These are phyloP conservation scores for Aureoboletus auriporus DNA, from an alignment of 768 basidiomycete species.

Conservation along the genomic window DNA sequence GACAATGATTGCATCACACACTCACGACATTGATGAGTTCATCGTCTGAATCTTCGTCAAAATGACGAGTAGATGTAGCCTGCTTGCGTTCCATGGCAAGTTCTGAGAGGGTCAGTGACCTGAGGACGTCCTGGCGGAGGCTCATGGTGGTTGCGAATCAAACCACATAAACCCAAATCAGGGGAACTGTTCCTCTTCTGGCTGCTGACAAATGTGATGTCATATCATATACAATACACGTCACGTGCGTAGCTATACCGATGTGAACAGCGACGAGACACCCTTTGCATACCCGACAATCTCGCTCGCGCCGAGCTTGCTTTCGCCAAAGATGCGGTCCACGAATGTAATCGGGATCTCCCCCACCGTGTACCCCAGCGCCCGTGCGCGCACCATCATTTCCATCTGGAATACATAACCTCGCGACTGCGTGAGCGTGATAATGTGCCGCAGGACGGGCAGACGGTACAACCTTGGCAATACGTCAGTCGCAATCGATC, in stretches of 20 bases:
- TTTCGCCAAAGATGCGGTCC: constrained; percentile 90
- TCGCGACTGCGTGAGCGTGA: constrained; percentile 77
- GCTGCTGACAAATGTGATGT: constrained; percentile 22
- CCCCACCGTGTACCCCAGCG: constrained; percentile 80
- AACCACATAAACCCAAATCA: not conserved
- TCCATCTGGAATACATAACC: constrained; percentile 99
- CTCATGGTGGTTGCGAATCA: constrained; percentile 44
- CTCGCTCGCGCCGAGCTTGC: constrained; percentile 86
- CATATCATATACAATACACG: constrained; percentile 6
- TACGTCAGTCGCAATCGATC: not conserved
- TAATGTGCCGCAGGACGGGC: constrained; percentile 75
- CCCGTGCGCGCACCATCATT: constrained; percentile 89
- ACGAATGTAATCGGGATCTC: constrained; percentile 95
- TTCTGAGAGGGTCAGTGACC: constrained; percentile 43
- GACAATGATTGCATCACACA: constrained; percentile 11
- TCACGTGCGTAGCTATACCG: constrained; percentile 44
- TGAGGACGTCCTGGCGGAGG: constrained; percentile 67
- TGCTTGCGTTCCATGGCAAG: constrained; percentile 27
- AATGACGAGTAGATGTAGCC: constrained; percentile 2
- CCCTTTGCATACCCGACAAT: constrained; percentile 85
- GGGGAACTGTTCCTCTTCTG: constrained; percentile 7
- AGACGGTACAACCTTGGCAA: constrained; percentile 65
- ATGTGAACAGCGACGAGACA: constrained; percentile 74
- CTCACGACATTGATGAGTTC: constrained; percentile 71
- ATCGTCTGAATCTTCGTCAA: constrained; percentile 56